These are phyloP conservation scores for Phytopythium kandeliae DNA, from an alignment of 352 stramenopile species.

Conservation along the genomic window DNA sequence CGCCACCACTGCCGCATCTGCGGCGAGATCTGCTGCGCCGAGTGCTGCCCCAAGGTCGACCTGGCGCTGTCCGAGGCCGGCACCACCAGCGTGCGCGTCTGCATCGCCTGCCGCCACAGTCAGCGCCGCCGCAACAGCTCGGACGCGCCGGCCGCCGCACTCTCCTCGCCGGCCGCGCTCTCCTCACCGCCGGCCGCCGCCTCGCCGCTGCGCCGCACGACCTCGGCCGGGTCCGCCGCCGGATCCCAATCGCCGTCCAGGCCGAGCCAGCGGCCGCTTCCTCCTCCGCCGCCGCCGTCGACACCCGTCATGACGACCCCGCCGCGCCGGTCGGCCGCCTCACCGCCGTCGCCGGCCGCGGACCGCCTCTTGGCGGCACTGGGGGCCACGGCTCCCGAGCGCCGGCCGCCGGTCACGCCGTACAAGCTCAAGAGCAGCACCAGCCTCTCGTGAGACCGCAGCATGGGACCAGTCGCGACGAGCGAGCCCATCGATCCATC, in stretches of 20 bases:
- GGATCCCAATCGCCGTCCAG: no score
- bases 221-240: no score
- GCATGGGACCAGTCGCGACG: no score
- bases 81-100: slow-evolving; percentile 65
- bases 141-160: slow-evolving; percentile 19
- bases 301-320: slow-evolving; percentile 16
- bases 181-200: slow-evolving; percentile 1
- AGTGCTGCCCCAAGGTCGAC: slow-evolving; percentile 80
- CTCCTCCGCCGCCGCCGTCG: slow-evolving; percentile 14
- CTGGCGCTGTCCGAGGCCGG: slow-evolving; percentile 57
- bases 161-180: no score
- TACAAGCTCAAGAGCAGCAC: slow-evolving; percentile 53
- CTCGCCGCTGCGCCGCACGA: slow-evolving; percentile 8
- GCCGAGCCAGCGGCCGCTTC: slow-evolving; percentile 9
- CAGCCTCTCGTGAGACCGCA: not conserved
- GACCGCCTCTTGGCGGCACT: no score
- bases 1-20: slow-evolving; percentile 77
- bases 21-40: slow-evolving; percentile 69
- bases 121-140: slow-evolving; percentile 52
- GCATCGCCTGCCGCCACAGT: slow-evolving; percentile 42
- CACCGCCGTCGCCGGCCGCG: slow-evolving; percentile 29
- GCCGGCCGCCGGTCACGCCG: no score
- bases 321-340: no score
- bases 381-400: no score
- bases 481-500: no score